Evolutionary conservation across 2,329 filamentous ascomycete genomes (phyloP), one percentile per base, ranked within the genome.

Genomic region (Alternaria postmessia): DNA sequence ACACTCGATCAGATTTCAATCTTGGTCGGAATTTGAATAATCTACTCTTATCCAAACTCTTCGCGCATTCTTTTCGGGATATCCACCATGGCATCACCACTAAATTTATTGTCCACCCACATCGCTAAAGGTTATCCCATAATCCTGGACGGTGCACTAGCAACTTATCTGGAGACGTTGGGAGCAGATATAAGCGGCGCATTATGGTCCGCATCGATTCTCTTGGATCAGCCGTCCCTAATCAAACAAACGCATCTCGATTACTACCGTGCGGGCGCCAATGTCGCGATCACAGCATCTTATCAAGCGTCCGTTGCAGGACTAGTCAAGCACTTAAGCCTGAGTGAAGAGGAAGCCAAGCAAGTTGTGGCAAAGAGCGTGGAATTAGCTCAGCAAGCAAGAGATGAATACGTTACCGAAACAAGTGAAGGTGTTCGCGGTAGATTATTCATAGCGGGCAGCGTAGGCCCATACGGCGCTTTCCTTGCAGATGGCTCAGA

Each of bases 391-490:
- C 69, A 74, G 24, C 55, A 74, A 42, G 82, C 81, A 4, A 68
- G 78, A 18, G 68, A 76, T n/a, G 68, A 76, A 12, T 78, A 66
- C 44, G 39, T 75, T 2, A 26, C 53, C 20, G 64, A 64, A 24
- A 32, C 24, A n/a, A 20, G 52, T 1, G 26, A 48, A 51, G 20
- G 51, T 14, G 39, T 47, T 44, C 51, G 48, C 41, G 47, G 54
- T n/a, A 26, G 61, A 14, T 39, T 76, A 2, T 71, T 81, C 6
- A 67, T 84, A 8, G 82, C 82, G 5, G 82, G 82, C 5, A 81
- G 77, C 54, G 79, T 84, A 6, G 82, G 82, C 0, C 82, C 82
- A 2, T 83, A 83, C 56, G 82, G 81, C 12, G 82, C 82, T 7
- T 83, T 77, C 55, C 73, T 84, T 2, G 75, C 81, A 1, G 74